Percentiles rank a stretch among this genome's conserved stretches.
These are phyloP conservation scores for Wickerhamiella lipophila DNA, from an alignment of 805 yeast species.

Conservation along the genomic window DNA sequence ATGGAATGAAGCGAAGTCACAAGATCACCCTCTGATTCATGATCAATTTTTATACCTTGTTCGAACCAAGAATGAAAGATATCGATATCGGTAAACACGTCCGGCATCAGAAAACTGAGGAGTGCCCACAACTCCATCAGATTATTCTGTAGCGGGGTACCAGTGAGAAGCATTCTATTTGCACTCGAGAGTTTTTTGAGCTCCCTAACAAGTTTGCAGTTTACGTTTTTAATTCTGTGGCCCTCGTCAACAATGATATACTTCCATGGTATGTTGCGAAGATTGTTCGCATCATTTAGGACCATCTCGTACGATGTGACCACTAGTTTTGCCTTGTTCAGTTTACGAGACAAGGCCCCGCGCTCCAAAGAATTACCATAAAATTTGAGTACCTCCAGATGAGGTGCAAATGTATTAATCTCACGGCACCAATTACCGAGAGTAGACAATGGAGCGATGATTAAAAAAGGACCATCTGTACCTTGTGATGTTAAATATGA, in stretches of 20 bases:
- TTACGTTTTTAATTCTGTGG: slow-evolving; percentile 75
- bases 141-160: slow-evolving; percentile 94
- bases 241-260: slow-evolving; percentile 92
- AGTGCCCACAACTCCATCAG: slow-evolving; percentile 85
- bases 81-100: slow-evolving; percentile 79
- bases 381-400: slow-evolving; percentile 44
- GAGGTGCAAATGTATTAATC: slow-evolving; percentile 60
- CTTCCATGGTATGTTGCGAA: slow-evolving; percentile 54
- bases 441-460: slow-evolving; percentile 90
- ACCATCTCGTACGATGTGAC: slow-evolving; percentile 75
- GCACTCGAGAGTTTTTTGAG: slow-evolving; percentile 47
- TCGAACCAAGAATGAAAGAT: slow-evolving; percentile 93
- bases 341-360: slow-evolving; percentile 30
- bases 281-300: slow-evolving; percentile 48
- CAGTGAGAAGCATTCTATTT: slow-evolving; percentile 73
- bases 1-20: slow-evolving; percentile 75
- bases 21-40: slow-evolving; percentile 46
- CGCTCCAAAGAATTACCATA: slow-evolving; percentile 54
- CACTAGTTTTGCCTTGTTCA: slow-evolving; percentile 37
- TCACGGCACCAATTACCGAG: slow-evolving; percentile 77
- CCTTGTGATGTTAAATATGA: slow-evolving; percentile 69
- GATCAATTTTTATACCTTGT: slow-evolving; percentile 41
- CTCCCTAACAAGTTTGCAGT: slow-evolving; percentile 60
- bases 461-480: slow-evolving; percentile 71
- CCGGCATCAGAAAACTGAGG: slow-evolving; percentile 82